Evolutionary conservation across 331 rosid species (phyloP), one percentile per base, ranked within the genome.

Genomic region (Phaseolus coccineus): DNA sequence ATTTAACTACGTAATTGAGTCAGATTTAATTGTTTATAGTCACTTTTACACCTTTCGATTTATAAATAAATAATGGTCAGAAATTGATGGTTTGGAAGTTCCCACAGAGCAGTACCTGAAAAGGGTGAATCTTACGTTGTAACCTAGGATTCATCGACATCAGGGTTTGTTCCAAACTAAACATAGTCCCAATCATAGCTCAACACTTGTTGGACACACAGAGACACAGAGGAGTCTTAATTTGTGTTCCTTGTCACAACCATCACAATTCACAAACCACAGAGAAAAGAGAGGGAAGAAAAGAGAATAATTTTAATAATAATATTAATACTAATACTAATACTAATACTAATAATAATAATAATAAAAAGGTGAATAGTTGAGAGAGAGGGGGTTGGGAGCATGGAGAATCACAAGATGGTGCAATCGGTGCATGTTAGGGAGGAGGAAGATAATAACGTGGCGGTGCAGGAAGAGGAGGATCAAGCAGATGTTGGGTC

Each of bases 401-500:
- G 19, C 44, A 86, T 87, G 96, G 91, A 89, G 84, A 80, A 79
- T 65, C 66, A 33, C 4, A 69, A 25, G 47, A 81, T 61, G 75
- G 70, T 47, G 65, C 79, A 58, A 12, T 58, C 44, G 4, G 59
- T 42, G 24, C 40, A 22, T 24, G 44, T 28, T 30, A 13, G 14
- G 35, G 80, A 71, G 58, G 73, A 82, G 40, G 55, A 55, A 4
- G 82, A 74, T 37, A 62, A 85, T 69, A 77, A 30, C 42, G 81
- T 77, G 82, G 84, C n/a, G 11, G 89, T 35, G 42, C 86, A 55
- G 10, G 87, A 44, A 31, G 89, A 74, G 16, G 89, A 48, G 47
- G 87, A 81, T 15, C 53, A 14, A 42, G 86, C 79, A 15, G 62
- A 30, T 31, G 87, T 70, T 57, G 97, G 85, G 50, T 94, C 98